Evolutionary conservation across 179 eudicot species (phyloP).

Genomic region (Pouteria campechiana): DNA sequence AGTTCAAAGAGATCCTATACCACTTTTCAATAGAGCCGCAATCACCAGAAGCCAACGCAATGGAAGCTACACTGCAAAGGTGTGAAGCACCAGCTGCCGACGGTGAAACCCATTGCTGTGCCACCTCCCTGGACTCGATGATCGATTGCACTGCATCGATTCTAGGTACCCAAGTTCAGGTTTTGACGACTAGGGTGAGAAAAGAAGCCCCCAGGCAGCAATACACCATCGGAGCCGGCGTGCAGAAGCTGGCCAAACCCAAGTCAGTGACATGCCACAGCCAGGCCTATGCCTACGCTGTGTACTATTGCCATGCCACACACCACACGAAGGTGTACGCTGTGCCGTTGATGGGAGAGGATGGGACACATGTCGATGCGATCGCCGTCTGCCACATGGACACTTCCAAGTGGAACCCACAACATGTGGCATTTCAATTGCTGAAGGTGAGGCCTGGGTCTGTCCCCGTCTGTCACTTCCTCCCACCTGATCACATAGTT

Average conservation of each 20-base stretch:
- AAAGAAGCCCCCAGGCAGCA: conserved; percentile 15
- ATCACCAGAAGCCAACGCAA: conserved; percentile 35
- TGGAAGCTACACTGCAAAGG: conserved; percentile 36
- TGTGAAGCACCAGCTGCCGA: conserved; percentile 38
- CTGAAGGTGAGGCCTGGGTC: conserved; percentile 4
- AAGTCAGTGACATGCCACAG: conserved; percentile 9
- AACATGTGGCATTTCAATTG: conserved; percentile 2
- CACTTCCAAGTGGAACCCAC: conserved; percentile 5
- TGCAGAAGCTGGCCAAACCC: no score
- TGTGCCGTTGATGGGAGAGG: neutral
- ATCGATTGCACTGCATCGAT: conserved; percentile 46
- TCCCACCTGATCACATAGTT: no score
- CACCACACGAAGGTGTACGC: neutral
- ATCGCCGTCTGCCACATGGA: conserved; percentile 7
- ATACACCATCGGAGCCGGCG: conserved; percentile 19
- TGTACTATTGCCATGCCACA: conserved; percentile 4
- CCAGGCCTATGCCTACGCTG: conserved; percentile 5
- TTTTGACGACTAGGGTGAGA: conserved; percentile 30
- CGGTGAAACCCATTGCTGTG: conserved; percentile 46
- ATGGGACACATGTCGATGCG: neutral
- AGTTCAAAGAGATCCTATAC: conserved; percentile 20
- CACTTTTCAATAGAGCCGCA: conserved; percentile 28
- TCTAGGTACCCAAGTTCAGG: conserved; percentile 36
- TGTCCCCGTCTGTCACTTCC: conserved; percentile 2
- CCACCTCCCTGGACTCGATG: conserved; percentile 25